Percentiles rank a stretch among this genome's conserved stretches.
These are phyloP conservation scores for Phytophthora fragariaefolia DNA, from an alignment of 352 stramenopile genomes.

Conservation along the genomic window DNA sequence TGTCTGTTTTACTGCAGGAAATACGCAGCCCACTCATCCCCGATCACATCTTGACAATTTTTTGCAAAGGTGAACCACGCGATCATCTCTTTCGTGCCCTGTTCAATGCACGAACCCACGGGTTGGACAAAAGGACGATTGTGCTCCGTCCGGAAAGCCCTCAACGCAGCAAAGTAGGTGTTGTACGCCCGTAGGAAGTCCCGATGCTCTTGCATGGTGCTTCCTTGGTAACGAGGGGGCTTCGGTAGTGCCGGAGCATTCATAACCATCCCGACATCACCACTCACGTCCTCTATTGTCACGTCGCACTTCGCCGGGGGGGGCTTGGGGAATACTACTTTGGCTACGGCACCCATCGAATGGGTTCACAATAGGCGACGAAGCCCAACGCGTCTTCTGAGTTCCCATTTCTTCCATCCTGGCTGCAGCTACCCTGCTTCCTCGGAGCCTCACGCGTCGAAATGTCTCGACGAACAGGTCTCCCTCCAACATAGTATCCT, in stretches of 20 bases:
- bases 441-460: not conserved
- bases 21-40: not conserved
- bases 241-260: not conserved
- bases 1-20: not conserved
- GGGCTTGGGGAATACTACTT: not conserved
- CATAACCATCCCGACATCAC: not conserved
- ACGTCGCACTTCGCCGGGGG: not conserved
- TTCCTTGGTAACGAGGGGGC: not conserved
- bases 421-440: not conserved
- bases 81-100: not conserved
- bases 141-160: not conserved
- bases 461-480: slow-evolving; percentile 1
- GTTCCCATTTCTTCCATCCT: not conserved
- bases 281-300: not conserved
- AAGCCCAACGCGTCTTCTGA: not conserved
- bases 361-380: not conserved
- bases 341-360: not conserved
- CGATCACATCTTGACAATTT: not conserved
- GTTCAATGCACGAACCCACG: not conserved
- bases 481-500: not conserved
- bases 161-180: not conserved
- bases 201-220: not conserved
- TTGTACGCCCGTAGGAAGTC: not conserved
- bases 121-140: not conserved
- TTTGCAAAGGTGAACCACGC: not conserved